A percentile compares a stretch with the other conserved stretches of the same genome.
phyloP scores from a whole-genome alignment of 768 basidiomycete genomes.

The Boletus reticuloceps region DNA sequence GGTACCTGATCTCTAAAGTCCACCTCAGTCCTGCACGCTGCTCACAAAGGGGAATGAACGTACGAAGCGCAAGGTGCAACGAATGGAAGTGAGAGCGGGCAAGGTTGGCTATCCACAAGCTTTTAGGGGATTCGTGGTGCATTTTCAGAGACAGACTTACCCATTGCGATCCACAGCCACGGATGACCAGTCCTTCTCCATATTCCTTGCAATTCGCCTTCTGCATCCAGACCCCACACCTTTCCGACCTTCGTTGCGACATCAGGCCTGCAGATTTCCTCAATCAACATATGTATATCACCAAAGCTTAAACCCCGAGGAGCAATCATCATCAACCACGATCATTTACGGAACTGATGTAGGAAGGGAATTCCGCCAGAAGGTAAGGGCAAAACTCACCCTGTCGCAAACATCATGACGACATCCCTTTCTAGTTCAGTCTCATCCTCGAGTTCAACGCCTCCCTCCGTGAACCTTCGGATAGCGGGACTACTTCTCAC shows the following conservation, averaged over 20 bases:
- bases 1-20: conserved; percentile 28
- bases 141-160: conserved; percentile 7
- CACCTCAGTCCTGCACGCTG: neutral
- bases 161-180: conserved; percentile 33
- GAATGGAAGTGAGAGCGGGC: conserved; percentile 25
- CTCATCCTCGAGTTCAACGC: conserved; percentile 30
- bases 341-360: neutral
- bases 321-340: neutral
- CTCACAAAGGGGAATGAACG: neutral
- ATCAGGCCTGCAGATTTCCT: conserved; percentile 45
- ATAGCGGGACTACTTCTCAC: conserved; percentile 39
- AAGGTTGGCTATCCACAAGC: conserved; percentile 17
- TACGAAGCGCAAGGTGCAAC: conserved; percentile 31
- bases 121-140: neutral
- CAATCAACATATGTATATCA: conserved; percentile 39
- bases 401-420: conserved; percentile 35
- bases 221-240: conserved; percentile 64
- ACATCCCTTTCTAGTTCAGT: conserved; percentile 27
- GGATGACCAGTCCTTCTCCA: conserved; percentile 34
- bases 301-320: conserved; percentile 38
- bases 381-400: conserved; percentile 17
- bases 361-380: neutral
- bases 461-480: conserved; percentile 25
- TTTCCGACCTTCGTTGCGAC: conserved; percentile 44
- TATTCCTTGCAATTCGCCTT: conserved; percentile 56